Evolutionary conservation across 1,284 basidiomycete species (phyloP).

Genomic region (Trametes pubescens): DNA sequence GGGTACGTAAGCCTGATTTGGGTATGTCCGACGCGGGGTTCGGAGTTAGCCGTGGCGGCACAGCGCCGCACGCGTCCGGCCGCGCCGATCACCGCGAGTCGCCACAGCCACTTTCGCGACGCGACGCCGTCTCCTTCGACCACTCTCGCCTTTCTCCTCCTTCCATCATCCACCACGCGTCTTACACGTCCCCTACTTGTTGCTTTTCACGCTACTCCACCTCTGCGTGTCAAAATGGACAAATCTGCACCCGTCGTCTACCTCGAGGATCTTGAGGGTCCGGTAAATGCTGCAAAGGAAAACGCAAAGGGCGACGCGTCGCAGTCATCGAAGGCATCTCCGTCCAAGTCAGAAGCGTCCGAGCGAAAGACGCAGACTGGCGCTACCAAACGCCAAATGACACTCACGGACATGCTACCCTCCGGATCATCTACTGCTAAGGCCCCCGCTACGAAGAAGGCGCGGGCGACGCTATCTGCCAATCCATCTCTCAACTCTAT

Average conservation of each 20-base stretch:
- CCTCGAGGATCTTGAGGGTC: constrained; percentile 62
- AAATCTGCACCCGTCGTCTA: constrained; percentile 53
- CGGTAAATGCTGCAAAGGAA: constrained; percentile 27
- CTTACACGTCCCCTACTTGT: constrained; percentile 11
- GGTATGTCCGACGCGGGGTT: neutral
- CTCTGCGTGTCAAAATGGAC: constrained; percentile 41
- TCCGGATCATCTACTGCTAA: constrained; percentile 26
- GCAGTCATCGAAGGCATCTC: constrained; percentile 1
- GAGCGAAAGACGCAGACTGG: constrained; percentile 36
- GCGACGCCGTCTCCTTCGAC: constrained; percentile 30
- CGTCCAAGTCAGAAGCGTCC: constrained; percentile 21
- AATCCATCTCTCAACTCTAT: constrained; percentile 65
- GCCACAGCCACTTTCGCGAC: constrained; percentile 33
- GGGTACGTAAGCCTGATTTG: constrained; percentile 17
- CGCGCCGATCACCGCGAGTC: constrained; percentile 10
- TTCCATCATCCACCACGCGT: constrained; percentile 18
- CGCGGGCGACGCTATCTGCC: constrained; percentile 33
- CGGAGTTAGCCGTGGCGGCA: neutral
- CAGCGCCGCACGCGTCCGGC: constrained; percentile 2
- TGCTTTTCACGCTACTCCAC: constrained; percentile 11
- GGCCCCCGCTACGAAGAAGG: constrained; percentile 41
- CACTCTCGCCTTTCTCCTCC: neutral
- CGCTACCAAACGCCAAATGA: constrained; percentile 67
- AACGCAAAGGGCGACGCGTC: constrained; percentile 20
- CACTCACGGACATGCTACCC: constrained; percentile 69